Evolutionary conservation across 2,329 filamentous ascomycete species (phyloP).

Genomic region (Hypoxylon sp.): DNA sequence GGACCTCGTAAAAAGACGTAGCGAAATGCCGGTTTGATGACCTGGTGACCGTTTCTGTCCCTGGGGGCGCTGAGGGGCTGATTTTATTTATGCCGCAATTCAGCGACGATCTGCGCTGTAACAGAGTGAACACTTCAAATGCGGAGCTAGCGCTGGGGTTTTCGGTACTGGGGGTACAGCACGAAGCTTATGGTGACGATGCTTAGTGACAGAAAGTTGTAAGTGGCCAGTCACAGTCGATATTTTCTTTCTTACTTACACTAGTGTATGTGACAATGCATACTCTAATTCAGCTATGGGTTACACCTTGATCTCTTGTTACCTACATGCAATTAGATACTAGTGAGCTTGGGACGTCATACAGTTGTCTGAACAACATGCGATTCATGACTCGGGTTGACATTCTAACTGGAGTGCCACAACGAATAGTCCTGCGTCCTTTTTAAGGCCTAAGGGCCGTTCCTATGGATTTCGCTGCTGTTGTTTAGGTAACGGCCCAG

Average conservation of each 20-base stretch:
- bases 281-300: constrained; percentile 13
- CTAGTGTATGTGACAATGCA: constrained; percentile 19
- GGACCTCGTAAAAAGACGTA: constrained; percentile 3
- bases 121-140: constrained; percentile 30
- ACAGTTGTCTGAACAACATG: constrained; percentile 24
- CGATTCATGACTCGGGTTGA: constrained; percentile 8
- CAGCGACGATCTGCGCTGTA: constrained; percentile 33
- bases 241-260: constrained; percentile 8
- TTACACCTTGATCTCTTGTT: constrained; percentile 25
- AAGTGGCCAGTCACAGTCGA: constrained; percentile 8
- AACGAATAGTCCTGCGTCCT: constrained; percentile 5
- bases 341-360: constrained; percentile 35
- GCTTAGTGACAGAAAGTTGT: constrained; percentile 28
- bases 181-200: constrained; percentile 31
- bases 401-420: neutral
- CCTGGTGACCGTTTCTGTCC: constrained; percentile 8
- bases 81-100: constrained; percentile 18
- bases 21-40: constrained; percentile 14
- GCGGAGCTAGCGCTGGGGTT: constrained; percentile 15
- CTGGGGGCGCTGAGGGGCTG: constrained; percentile 20
- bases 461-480: constrained; percentile 4
- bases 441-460: neutral
- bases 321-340: constrained; percentile 22
- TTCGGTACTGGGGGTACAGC: constrained; percentile 30
- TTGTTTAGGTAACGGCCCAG: constrained; percentile 20